phyloP scores from a whole-genome alignment of 352 stramenopile species.

The Globisporangium carolinianum region DNA sequence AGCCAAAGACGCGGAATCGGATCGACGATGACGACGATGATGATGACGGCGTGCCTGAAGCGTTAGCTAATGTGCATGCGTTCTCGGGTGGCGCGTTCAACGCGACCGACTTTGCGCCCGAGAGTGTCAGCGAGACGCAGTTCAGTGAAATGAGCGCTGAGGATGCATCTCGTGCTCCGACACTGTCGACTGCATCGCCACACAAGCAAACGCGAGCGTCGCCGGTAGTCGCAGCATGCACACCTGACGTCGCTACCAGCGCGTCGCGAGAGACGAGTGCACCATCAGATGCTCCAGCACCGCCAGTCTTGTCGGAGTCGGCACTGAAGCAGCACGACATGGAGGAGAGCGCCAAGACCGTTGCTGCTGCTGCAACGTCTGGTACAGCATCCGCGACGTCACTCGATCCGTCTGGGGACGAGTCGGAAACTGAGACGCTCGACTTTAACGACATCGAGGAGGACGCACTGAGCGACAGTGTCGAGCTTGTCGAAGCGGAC shows the following conservation, averaged over 20 bases:
- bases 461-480: neutral
- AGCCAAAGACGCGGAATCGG: neutral
- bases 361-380: too few species aligned
- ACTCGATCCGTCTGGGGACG: neutral
- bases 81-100: neutral
- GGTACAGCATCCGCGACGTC: too few species aligned
- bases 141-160: neutral
- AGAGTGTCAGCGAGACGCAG: neutral
- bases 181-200: neutral
- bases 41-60: neutral
- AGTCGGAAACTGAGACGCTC: conserved; percentile 11
- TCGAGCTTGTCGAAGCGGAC: neutral
- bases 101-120: neutral
- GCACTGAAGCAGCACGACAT: conserved; percentile 1
- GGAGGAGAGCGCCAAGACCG: neutral
- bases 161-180: neutral
- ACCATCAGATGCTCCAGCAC: too few species aligned
- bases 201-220: neutral
- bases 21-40: neutral
- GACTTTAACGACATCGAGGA: conserved; percentile 8
- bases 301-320: neutral
- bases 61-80: neutral
- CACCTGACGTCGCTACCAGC: too few species aligned
- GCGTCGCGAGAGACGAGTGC: too few species aligned
- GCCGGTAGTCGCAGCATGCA: neutral